Evolutionary conservation across 106 monocot species (phyloP).

Genomic region (Cymbidium sinense): DNA sequence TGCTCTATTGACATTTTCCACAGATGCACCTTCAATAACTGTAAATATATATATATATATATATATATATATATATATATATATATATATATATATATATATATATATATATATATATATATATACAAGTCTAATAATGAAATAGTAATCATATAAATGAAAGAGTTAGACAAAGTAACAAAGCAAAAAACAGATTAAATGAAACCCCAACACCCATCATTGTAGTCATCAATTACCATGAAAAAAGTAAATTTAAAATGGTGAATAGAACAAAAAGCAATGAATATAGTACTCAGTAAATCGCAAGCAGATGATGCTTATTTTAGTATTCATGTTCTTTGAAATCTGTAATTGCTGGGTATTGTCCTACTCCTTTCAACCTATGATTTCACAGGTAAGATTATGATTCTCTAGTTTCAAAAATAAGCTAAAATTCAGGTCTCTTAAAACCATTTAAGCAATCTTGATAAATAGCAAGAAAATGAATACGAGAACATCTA

Average conservation of each 20-base stretch:
- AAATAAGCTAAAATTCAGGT: not conserved
- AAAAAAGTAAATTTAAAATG: not conserved
- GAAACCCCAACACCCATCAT: not conserved
- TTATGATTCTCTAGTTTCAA: not conserved
- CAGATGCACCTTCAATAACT: conserved; percentile 58
- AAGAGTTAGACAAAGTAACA: not conserved
- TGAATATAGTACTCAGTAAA: no score
- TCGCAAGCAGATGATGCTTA: no score
- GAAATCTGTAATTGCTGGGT: not conserved
- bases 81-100: no score
- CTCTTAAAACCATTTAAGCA: not conserved
- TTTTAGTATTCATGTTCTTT: not conserved
- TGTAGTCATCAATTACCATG: not conserved
- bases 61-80: no score
- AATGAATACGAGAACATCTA: not conserved
- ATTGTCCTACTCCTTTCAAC: not conserved
- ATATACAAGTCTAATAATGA: conserved; percentile 2
- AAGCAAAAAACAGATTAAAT: not conserved
- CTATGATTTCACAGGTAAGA: not conserved
- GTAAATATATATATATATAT: no score
- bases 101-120: no score
- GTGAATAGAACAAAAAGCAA: not conserved
- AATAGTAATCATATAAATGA: not conserved
- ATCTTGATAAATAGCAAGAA: no score
- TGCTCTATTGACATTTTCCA: conserved; percentile 56